Evolutionary conservation across 345 rosid genomes (phyloP).

Genomic region (Syzygium jambos): DNA sequence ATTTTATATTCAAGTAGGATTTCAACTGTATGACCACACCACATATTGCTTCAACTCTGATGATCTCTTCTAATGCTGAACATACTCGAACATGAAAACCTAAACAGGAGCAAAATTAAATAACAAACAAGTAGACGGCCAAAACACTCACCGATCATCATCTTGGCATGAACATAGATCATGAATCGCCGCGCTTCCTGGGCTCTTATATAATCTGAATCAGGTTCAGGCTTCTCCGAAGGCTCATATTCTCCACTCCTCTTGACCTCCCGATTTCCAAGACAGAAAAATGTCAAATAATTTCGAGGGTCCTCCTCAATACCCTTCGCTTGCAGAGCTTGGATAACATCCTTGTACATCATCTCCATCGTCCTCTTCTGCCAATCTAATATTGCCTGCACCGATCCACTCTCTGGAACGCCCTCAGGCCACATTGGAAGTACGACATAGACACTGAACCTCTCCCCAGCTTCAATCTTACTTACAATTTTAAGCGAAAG

Average conservation of each 20-base stretch:
- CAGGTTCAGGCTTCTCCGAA: constrained; percentile 78
- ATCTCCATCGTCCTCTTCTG: constrained; percentile 93
- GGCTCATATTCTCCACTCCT: constrained; percentile 84
- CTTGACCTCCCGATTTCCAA: constrained; percentile 88
- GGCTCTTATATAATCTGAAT: constrained; percentile 73
- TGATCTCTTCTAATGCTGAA: background rate
- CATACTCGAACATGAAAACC: background rate
- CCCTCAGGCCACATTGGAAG: constrained; percentile 99
- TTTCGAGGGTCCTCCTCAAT: constrained; percentile 68
- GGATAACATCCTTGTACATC: constrained; percentile 82
- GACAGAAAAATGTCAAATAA: constrained; percentile 91
- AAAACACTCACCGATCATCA: constrained; percentile 80
- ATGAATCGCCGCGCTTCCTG: constrained; percentile 95
- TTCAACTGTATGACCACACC: background rate
- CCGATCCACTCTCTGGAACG: constrained; percentile 82
- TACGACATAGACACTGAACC: constrained; percentile 75
- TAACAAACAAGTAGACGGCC: background rate
- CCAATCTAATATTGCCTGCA: constrained; percentile 96
- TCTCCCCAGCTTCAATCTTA: constrained; percentile 86
- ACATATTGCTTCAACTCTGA: background rate
- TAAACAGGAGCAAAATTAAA: background rate
- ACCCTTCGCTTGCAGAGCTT: constrained; percentile 70
- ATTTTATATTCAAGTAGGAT: background rate
- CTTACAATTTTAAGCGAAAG: constrained; percentile 87
- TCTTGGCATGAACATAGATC: constrained; percentile 95